phyloP scores from a whole-genome alignment of 257 asterid species.

The Henckelia pumila region DNA sequence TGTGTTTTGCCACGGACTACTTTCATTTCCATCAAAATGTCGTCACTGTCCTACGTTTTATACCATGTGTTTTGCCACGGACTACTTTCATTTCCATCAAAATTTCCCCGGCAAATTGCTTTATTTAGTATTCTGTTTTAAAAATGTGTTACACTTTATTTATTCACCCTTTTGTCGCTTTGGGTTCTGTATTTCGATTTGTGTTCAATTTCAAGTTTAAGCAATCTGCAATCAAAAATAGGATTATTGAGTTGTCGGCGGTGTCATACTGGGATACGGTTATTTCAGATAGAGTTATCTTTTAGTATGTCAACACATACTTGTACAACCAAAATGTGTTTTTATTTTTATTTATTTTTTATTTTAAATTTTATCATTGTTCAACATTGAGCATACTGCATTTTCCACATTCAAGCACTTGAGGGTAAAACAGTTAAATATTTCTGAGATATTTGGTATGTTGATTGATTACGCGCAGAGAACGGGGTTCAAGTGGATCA shows the following conservation, averaged over 20 bases:
- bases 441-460: constrained; percentile 3
- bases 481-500: constrained; percentile 62
- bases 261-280: too few relatives aligned
- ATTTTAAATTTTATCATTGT: too few relatives aligned
- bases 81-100: too few relatives aligned
- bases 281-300: not conserved
- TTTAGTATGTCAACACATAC: not conserved
- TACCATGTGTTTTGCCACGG: too few relatives aligned
- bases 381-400: not conserved
- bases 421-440: not conserved
- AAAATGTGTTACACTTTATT: not conserved
- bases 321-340: not conserved
- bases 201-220: not conserved
- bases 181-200: not conserved
- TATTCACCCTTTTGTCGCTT: too few relatives aligned
- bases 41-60: too few relatives aligned
- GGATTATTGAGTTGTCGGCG: too few relatives aligned
- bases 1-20: too few relatives aligned
- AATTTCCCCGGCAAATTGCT: too few relatives aligned
- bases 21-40: too few relatives aligned
- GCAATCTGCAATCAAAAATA: not conserved
- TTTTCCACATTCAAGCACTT: not conserved
- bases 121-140: too few relatives aligned
- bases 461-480: constrained; percentile 34
- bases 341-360: too few relatives aligned